A percentile compares a stretch with the other conserved stretches of the same genome.
Evolutionary conservation across 108 stramenopile species (phyloP).

Genomic region (Cyclotella sp.): DNA sequence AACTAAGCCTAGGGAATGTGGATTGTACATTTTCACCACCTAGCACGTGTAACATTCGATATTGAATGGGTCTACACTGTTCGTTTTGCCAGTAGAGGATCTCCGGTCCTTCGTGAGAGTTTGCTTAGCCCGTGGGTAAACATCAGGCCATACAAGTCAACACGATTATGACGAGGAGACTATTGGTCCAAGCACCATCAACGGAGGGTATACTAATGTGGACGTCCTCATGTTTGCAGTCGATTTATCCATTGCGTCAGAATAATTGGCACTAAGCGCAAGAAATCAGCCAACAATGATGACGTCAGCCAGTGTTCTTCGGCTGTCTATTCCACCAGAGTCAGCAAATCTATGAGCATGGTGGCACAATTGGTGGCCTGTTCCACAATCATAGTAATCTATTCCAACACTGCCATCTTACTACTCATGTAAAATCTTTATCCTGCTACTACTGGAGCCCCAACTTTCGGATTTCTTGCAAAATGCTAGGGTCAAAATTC

Average conservation of each 20-base stretch:
- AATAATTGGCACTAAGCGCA: background rate
- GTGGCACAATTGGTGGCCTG: constrained; percentile 1
- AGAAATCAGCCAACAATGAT: background rate
- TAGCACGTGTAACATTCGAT: background rate
- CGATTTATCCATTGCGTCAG: background rate
- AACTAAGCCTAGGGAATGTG: background rate
- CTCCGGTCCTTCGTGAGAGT: background rate
- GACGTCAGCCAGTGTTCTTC: background rate
- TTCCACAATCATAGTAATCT: background rate
- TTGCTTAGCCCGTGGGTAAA: background rate
- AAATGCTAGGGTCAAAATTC: background rate
- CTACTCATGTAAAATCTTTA: background rate
- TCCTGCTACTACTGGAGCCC: background rate
- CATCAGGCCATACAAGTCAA: background rate
- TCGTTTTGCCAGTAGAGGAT: background rate
- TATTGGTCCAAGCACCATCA: background rate
- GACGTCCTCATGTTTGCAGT: background rate
- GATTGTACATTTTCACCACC: background rate
- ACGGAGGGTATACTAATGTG: background rate
- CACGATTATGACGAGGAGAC: background rate
- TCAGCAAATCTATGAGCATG: background rate
- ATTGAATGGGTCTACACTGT: background rate
- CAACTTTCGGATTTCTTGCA: background rate
- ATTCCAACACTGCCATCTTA: background rate
- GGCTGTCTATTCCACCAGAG: background rate